Conservation (phyloP, 305 asterid genomes). For the Solanum hybrid region DNA sequence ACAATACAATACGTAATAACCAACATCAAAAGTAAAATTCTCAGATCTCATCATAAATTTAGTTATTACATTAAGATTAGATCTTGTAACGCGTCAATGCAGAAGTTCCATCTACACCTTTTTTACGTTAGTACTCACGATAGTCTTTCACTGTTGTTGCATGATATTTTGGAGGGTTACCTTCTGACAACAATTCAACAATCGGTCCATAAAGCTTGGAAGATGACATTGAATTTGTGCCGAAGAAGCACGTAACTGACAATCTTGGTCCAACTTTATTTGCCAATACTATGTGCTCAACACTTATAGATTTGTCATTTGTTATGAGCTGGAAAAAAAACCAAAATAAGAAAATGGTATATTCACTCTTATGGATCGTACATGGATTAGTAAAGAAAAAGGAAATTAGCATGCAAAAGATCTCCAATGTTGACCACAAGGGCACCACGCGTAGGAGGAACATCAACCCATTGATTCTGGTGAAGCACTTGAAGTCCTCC, state of each 20-base stretch:
- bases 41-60: neutral
- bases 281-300: neutral
- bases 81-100: neutral
- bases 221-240: neutral
- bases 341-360: neutral
- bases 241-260: neutral
- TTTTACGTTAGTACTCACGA: neutral
- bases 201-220: neutral
- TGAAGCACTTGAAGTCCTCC: neutral
- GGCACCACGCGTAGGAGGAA: neutral
- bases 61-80: neutral
- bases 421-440: neutral
- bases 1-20: too few species aligned
- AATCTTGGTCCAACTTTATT: too few species aligned
- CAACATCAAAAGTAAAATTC: neutral
- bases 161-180: neutral
- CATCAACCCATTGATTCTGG: neutral
- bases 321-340: neutral
- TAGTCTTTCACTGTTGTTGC: neutral
- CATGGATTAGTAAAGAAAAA: neutral
- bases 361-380: neutral
- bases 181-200: neutral
- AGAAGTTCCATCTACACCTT: neutral
- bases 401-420: neutral
- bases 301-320: neutral